Base-by-base conservation (phyloP, 768 basidiomycete genomes). In the Agaricus subrufescens region DNA sequence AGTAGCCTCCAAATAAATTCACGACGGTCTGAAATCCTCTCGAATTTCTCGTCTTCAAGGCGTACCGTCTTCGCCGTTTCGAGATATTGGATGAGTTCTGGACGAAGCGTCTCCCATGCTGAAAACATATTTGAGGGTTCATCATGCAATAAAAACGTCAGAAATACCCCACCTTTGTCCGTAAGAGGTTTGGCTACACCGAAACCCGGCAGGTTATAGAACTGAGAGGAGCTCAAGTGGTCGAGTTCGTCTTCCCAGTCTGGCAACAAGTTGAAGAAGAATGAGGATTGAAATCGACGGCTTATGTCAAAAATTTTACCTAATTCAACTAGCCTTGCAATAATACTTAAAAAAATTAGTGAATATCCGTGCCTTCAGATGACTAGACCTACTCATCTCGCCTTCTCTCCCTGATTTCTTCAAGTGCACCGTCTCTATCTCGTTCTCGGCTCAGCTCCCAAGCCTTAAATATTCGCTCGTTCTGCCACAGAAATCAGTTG, bases 81-180 rank as follows among this genome's bases (percentile, higher is more conserved):
- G 12, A 62, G 50, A 30, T 62, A 44, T 29, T 54, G 53, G 6
- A 71, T 58, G 5, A 69, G 50, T 2, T 60, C 58, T 1, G 48
- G 47, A 46, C 62, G 60, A 1, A 70, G 64, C 6, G 58, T 62
- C 10, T 60, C 50, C 71, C 69, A 71, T 23, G 58, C 69, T 68
- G 44, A 5, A 15, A 40, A 19, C 14, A 29, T 19, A 31, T 14
- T 46, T 9, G 11, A 26, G 12, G 40, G 23, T 12, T 27, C 15
- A 19, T 49, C 31, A 10, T 49, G 15, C 47, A 15, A 4, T 27
- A 42, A 26, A 4, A 38, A 27, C 34, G 25, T 30, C 43, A 4
- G 26, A 1, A 9, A 53, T 60, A 46, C 19, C 19, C 19, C 37
- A 66, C 66, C 58, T 47, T 62, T 61, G 26, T 68, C 67, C 6